Conservation (phyloP, 306 rosid species). For the Rubus idaeus region DNA sequence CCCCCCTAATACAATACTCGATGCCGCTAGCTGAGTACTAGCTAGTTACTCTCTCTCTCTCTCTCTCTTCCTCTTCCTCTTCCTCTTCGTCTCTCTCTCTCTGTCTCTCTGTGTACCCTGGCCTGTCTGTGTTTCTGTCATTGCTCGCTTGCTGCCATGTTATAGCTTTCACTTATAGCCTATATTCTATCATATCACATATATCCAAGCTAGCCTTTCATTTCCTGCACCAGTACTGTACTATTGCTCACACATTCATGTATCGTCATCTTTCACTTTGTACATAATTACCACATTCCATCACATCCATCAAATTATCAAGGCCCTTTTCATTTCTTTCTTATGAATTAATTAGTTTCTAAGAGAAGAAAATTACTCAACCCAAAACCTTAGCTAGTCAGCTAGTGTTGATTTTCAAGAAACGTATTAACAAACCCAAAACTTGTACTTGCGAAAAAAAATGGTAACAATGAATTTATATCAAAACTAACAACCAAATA, state of each 20-base stretch:
- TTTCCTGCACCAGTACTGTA: not conserved
- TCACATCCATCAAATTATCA: not conserved
- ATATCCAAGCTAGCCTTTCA: not conserved
- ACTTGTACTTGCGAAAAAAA: no score
- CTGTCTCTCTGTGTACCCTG: constrained; percentile 19
- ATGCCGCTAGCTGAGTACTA: not conserved
- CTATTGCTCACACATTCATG: not conserved
- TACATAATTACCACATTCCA: not conserved
- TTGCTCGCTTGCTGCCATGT: constrained; percentile 12
- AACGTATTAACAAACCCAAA: not conserved
- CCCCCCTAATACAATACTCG: not conserved
- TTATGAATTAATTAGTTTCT: no score
- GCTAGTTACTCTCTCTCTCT: not conserved
- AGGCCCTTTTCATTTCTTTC: not conserved
- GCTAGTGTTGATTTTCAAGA: not conserved
- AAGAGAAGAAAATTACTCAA: no score
- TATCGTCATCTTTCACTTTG: not conserved
- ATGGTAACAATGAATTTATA: no score
- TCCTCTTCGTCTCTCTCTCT: not conserved
- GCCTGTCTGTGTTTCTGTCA: constrained; percentile 15
- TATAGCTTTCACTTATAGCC: constrained; percentile 27
- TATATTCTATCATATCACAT: not conserved
- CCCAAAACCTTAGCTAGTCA: no score
- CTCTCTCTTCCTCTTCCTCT: not conserved
- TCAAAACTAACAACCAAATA: not conserved